phyloP scores from a whole-genome alignment of 306 rosid species.

The Sesbania bispinosa region DNA sequence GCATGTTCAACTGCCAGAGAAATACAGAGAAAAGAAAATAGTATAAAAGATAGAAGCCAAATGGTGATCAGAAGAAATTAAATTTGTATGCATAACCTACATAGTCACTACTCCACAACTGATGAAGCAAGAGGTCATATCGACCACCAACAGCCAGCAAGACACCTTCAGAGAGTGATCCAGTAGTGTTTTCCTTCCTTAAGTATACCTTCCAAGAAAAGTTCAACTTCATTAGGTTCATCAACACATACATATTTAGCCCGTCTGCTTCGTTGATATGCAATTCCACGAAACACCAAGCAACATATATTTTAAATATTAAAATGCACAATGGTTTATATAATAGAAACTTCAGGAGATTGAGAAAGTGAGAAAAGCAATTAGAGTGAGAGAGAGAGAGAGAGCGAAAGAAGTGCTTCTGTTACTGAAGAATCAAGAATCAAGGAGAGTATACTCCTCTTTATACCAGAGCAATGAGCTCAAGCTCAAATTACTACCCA shows the following conservation, averaged over 20 bases:
- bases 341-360: no score
- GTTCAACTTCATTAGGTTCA: constrained; percentile 31
- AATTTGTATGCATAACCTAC: constrained; percentile 43
- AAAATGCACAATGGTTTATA: no score
- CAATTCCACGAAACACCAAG: neutral
- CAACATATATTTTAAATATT: constrained; percentile 4
- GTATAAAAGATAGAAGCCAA: constrained; percentile 8
- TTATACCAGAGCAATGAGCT: no score
- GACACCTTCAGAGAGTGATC: constrained; percentile 68
- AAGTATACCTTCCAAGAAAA: constrained; percentile 66
- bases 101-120: constrained; percentile 60
- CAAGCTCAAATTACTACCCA: no score
- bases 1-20: constrained; percentile 14
- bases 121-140: constrained; percentile 78
- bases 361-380: no score
- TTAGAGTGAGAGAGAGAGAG: no score
- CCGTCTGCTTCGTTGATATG: constrained; percentile 8
- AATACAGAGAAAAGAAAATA: neutral
- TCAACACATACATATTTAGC: constrained; percentile 2
- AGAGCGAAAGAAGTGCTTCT: no score
- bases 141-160: constrained; percentile 91
- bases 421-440: no score
- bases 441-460: no score
- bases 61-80: constrained; percentile 14
- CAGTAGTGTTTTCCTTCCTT: constrained; percentile 69